Base-by-base conservation (phyloP, 2,329 filamentous ascomycete genomes). In the Raffaelea deltoideospora region DNA sequence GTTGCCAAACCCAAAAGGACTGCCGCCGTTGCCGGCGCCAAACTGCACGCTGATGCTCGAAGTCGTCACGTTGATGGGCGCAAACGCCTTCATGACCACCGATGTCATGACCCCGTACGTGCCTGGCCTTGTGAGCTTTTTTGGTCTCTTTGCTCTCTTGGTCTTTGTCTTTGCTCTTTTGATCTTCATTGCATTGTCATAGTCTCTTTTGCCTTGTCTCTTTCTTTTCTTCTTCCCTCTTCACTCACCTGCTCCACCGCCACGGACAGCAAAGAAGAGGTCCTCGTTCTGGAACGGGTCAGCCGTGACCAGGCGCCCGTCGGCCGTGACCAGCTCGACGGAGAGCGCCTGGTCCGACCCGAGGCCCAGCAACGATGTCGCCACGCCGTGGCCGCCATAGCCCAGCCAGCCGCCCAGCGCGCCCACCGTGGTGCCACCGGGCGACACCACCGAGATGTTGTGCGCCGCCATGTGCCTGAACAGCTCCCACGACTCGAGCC, bases 181-280 rank as follows among this genome's bases (percentile, higher is more conserved):
- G n/a, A n/a, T n/a, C n/a, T n/a, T n/a, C n/a, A n/a, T n/a, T n/a
- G n/a, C n/a, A n/a, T n/a, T n/a, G n/a, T n/a, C n/a, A n/a, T n/a
- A n/a, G n/a, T n/a, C n/a, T n/a, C n/a, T n/a, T n/a, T n/a, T n/a
- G n/a, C n/a, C n/a, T n/a, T 19, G 27, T 24, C n/a, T 26, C 27
- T 14, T 9, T 29, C 27, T 14, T 9, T 29, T 29, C 27, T n/a
- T 5, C 27, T 11, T 9, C 9, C n/a, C 11, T 17, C 22, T 17
- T n/a, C 5, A 24, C 24, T 20, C 17, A 30, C 35, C 35, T 5
- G 27, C 28, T 9, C 35, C 67, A 8, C 68, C 66, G 3, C 67
- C 67, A 31, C 59, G 54, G 3, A 71, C 50, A 3, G 69, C 69
- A 63, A 65, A 75, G 49, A 68, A 73, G 2, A 75, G 52, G 38